Base-by-base conservation (phyloP, 805 yeast species). In the Zygoascus bituminiphila region DNA sequence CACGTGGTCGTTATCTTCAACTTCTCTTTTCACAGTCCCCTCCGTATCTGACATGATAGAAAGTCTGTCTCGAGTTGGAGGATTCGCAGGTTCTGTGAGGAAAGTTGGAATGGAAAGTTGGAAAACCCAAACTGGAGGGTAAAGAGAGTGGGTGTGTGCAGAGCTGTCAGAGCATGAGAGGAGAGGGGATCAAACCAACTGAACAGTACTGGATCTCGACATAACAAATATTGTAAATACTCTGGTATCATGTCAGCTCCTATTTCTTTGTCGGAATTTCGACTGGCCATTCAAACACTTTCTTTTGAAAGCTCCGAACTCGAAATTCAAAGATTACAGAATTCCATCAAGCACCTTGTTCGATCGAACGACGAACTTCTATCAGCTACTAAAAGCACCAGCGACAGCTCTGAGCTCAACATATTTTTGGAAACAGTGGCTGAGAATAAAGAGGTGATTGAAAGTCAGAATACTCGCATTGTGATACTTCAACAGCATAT, bases 341-440 rank as follows among this genome's bases (percentile, higher is more conserved):
- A 59, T 51, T 57, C 63, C 29, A 58, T 60, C 15, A 44, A 24
- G 40, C 67, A 63, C 46, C 50, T 63, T 20, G 42, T 45, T 41
- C 47, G 62, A 38, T 61, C 67, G 23, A 63, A 63, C 49, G 44
- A 42, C 4, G 63, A 59, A 42, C 49, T 62, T 14, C 44, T 45
- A 31, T 53, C 51, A 24, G 55, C 43, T 45, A 42, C 49, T 7
- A 46, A 44, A 25, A 59, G 57, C 24, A 52, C 38, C 25, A 53
- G 17, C 8, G 53, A 48, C 36, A 48, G 42, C 5, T 48, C 43
- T 1, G 55, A 54, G 9, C 15, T 44, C 24, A 19, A 31, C 19
- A 14, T 21, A 7, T 52, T 48, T 33, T 5, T 22, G 20, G 47
- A 47, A 20, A 31, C 41, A 6, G 33, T 48, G 7, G 38, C 33